Conservation (phyloP, 345 rosid genomes). For the Lepidium didymum region DNA sequence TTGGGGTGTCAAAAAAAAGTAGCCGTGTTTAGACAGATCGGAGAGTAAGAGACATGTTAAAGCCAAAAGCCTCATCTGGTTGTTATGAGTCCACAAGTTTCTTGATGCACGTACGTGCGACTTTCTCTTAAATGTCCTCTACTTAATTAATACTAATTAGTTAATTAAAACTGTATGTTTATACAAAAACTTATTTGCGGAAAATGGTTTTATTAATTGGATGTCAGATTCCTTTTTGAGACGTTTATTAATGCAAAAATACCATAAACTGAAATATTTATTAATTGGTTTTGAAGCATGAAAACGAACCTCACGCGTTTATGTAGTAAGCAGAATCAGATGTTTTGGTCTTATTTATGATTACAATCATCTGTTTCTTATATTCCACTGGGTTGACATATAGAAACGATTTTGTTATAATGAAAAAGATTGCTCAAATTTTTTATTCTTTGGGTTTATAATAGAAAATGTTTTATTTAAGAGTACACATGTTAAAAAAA, state of each 20-base stretch:
- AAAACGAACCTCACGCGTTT: constrained; percentile 13
- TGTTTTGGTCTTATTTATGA: neutral
- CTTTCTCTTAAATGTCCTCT: neutral
- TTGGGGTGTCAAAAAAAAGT: neutral
- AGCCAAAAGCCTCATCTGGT: constrained; percentile 2
- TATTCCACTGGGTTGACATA: neutral
- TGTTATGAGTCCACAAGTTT: constrained; percentile 8
- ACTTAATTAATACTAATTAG: neutral
- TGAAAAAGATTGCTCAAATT: too few species aligned
- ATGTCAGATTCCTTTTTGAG: constrained; percentile 6
- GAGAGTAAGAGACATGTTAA: neutral
- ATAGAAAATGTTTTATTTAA: too few species aligned
- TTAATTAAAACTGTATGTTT: too few species aligned
- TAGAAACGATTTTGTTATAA: neutral
- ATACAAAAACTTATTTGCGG: too few species aligned
- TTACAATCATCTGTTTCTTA: neutral
- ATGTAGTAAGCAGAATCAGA: neutral
- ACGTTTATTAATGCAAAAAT: neutral
- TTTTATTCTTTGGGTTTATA: too few species aligned
- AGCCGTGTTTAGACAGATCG: constrained; percentile 1
- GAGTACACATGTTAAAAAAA: too few species aligned
- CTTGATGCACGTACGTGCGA: constrained; percentile 12
- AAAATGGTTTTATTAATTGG: neutral
- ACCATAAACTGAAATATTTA: neutral
- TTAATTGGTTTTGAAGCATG: neutral